phyloP scores from a whole-genome alignment of 1,284 basidiomycete genomes.

The Afroboletus lepidellus region DNA sequence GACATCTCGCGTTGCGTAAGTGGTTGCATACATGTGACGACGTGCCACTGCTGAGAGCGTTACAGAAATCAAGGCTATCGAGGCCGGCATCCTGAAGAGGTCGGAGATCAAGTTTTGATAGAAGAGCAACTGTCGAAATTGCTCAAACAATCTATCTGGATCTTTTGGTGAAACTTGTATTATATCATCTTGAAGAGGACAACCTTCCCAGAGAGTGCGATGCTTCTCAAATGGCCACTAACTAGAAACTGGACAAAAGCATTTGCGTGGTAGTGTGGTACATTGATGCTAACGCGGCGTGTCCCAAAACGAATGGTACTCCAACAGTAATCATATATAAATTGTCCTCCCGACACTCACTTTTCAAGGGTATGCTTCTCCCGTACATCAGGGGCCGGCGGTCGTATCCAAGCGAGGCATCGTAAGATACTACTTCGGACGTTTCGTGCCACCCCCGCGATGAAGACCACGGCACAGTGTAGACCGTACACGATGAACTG shows the following conservation, averaged over 20 bases:
- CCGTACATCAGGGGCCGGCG: constrained; percentile 2
- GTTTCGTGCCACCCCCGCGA: constrained; percentile 9
- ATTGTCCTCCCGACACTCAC: background rate
- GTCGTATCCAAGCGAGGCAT: constrained; percentile 15
- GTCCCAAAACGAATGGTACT: background rate
- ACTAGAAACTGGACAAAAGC: background rate
- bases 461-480: constrained; percentile 30
- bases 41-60: background rate
- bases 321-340: constrained; percentile 1
- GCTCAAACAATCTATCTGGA: background rate
- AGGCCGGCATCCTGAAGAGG: constrained; percentile 27
- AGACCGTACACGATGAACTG: constrained; percentile 66
- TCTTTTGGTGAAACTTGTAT: no score
- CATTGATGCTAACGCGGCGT: background rate
- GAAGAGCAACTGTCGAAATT: background rate
- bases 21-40: background rate
- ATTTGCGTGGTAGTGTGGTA: constrained; percentile 10
- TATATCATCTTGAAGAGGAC: no score
- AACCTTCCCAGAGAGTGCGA: no score
- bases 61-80: constrained; percentile 35
- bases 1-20: constrained; percentile 40
- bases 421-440: constrained; percentile 15
- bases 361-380: constrained; percentile 12
- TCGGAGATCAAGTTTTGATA: constrained; percentile 26
- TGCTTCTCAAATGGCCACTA: no score